Evolutionary conservation across 768 basidiomycete genomes (phyloP).

Genomic region (Lanmaoa pseudosensibilis): DNA sequence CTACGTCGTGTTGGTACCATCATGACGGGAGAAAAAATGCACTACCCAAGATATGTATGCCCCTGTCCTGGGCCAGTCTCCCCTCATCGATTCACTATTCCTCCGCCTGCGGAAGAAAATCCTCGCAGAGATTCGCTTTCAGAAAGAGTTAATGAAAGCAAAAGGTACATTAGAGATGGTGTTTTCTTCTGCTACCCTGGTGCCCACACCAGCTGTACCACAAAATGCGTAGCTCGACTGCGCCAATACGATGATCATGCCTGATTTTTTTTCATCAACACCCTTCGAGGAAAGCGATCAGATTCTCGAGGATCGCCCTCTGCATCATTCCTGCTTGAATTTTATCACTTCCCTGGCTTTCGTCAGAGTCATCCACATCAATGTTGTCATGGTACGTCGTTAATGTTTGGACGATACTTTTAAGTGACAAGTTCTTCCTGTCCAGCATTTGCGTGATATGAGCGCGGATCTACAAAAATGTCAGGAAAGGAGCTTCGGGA

Average conservation of each 20-base stretch:
- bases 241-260: not conserved
- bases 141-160: conserved; percentile 78
- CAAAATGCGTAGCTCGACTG: conserved; percentile 20
- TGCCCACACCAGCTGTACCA: conserved; percentile 15
- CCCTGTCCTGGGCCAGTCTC: conserved; percentile 90
- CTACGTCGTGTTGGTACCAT: not conserved
- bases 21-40: conserved; percentile 4
- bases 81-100: conserved; percentile 85
- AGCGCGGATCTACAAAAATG: conserved; percentile 58
- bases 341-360: conserved; percentile 25
- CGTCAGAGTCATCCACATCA: conserved; percentile 46
- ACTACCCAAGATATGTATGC: conserved; percentile 77
- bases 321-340: conserved; percentile 49
- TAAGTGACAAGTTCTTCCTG: conserved; percentile 68
- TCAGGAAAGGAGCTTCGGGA: conserved; percentile 7
- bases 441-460: conserved; percentile 77
- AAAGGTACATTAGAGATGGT: conserved; percentile 93
- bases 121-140: conserved; percentile 82
- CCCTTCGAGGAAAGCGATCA: conserved; percentile 61
- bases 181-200: conserved; percentile 55
- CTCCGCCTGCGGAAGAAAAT: conserved; percentile 80
- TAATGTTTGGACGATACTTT: conserved; percentile 71
- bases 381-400: conserved; percentile 73
- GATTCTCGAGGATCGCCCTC: conserved; percentile 64
- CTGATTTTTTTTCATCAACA: conserved; percentile 17